Percentiles rank a stretch among this genome's conserved stretches.
Conservation (phyloP, 306 rosid genomes). For the Gynostemma pentaphyllum region DNA sequence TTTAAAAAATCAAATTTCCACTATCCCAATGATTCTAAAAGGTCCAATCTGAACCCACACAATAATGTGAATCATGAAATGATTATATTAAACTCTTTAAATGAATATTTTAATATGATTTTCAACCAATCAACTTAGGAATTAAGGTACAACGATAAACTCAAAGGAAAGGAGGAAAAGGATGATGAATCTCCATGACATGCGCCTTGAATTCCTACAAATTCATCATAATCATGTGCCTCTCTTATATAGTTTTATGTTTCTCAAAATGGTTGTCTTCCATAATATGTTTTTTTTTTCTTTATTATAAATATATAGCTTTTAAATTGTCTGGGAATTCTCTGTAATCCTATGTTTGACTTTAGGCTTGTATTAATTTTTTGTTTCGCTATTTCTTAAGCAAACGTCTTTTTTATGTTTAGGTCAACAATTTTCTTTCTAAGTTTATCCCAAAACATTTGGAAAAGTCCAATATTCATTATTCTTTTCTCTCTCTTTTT, state of each 20-base stretch:
- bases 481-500: no score
- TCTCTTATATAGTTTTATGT: background rate
- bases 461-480: no score
- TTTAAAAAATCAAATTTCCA: background rate
- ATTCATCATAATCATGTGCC: background rate
- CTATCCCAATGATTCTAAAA: background rate
- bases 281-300: background rate
- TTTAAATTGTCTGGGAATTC: conserved; percentile 1
- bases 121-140: background rate
- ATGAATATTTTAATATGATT: no score
- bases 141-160: background rate
- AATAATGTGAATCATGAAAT: background rate
- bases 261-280: background rate
- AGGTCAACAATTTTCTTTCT: no score
- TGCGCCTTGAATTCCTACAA: conserved; percentile 5
- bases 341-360: conserved; percentile 2
- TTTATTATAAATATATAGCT: background rate
- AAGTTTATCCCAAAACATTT: no score
- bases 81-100: background rate
- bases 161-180: background rate
- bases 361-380: background rate
- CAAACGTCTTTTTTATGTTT: background rate
- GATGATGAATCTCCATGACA: conserved; percentile 9
- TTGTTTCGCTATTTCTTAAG: background rate
- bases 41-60: background rate